Evolutionary conservation across 306 rosid species (phyloP).

Genomic region (peach (Prunus persica)): DNA sequence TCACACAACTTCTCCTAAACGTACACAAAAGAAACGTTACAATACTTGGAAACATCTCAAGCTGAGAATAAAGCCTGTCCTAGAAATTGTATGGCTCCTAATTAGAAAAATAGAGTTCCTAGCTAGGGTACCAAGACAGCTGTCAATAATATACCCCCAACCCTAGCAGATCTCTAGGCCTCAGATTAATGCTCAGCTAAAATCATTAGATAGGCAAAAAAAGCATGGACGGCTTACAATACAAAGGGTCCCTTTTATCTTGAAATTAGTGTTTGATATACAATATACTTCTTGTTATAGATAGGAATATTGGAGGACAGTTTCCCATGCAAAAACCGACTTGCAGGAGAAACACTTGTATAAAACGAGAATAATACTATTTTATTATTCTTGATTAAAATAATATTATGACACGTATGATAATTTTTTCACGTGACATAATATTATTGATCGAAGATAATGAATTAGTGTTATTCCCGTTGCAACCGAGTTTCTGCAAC

Average conservation of each 20-base stretch:
- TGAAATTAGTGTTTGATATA: not conserved
- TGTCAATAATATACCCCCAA: not conserved
- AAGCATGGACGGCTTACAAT: not conserved
- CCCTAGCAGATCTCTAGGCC: too few relatives aligned
- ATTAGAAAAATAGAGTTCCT: not conserved
- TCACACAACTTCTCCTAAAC: conserved; percentile 1
- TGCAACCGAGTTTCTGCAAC: too few relatives aligned
- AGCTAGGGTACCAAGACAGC: not conserved
- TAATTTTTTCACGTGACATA: too few relatives aligned
- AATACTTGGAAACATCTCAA: conserved; percentile 11
- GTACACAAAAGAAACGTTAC: not conserved
- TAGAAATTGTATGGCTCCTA: not conserved
- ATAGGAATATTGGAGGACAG: conserved; percentile 9
- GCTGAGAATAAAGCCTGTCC: not conserved
- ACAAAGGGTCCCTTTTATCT: not conserved
- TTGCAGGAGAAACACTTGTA: not conserved
- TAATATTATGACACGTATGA: fast-evolving
- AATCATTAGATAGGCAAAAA: not conserved
- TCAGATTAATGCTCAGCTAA: not conserved
- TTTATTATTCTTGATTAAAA: not conserved
- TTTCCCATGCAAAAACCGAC: not conserved
- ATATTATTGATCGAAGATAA: too few relatives aligned
- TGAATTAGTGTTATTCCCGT: too few relatives aligned
- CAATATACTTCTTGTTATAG: not conserved
- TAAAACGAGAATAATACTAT: not conserved